Percentiles rank a stretch among this genome's conserved stretches.
These are phyloP conservation scores for Yamadazyma sp. DNA, from an alignment of 1,139 yeast species.

Conservation along the genomic window DNA sequence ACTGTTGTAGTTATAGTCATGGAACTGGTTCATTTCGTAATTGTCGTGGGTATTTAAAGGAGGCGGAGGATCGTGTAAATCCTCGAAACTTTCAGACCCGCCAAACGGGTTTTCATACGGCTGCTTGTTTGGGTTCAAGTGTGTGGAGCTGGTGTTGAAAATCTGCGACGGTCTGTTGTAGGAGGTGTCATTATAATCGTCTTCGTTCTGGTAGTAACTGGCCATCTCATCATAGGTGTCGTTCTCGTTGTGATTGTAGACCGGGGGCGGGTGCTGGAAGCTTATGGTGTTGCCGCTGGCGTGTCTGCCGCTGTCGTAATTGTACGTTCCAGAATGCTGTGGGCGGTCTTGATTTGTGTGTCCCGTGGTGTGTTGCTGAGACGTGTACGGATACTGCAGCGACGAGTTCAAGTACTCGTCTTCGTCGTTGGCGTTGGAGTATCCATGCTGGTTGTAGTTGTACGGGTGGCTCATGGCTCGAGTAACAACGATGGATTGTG, in stretches of 20 bases:
- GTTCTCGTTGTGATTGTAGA: conserved; percentile 21
- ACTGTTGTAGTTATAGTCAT: conserved; percentile 19
- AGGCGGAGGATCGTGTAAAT: conserved; percentile 14
- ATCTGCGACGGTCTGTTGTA: conserved; percentile 21
- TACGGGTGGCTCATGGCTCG: conserved; percentile 10
- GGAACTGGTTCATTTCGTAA: conserved; percentile 31
- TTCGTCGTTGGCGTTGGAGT: conserved; percentile 2
- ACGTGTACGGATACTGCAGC: not conserved
- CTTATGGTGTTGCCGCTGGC: conserved; percentile 23
- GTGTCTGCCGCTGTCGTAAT: conserved; percentile 8
- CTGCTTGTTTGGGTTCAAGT: conserved; percentile 12
- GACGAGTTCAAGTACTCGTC: not conserved
- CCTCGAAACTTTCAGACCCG: conserved; percentile 14
- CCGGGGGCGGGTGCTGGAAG: conserved; percentile 37
- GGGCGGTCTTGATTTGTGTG: not conserved
- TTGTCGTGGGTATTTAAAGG: conserved; percentile 18
- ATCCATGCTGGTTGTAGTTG: conserved; percentile 6
- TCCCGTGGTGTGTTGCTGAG: not conserved
- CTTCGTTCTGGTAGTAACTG: conserved; percentile 17
- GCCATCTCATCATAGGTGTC: conserved; percentile 22
- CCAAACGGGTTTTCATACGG: conserved; percentile 17
- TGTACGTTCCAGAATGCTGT: conserved; percentile 14
- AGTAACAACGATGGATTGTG: not conserved
- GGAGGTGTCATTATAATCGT: conserved; percentile 7
- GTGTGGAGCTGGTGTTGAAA: conserved; percentile 23